phyloP scores from a whole-genome alignment of 306 rosid species.

The Malus orientalis region DNA sequence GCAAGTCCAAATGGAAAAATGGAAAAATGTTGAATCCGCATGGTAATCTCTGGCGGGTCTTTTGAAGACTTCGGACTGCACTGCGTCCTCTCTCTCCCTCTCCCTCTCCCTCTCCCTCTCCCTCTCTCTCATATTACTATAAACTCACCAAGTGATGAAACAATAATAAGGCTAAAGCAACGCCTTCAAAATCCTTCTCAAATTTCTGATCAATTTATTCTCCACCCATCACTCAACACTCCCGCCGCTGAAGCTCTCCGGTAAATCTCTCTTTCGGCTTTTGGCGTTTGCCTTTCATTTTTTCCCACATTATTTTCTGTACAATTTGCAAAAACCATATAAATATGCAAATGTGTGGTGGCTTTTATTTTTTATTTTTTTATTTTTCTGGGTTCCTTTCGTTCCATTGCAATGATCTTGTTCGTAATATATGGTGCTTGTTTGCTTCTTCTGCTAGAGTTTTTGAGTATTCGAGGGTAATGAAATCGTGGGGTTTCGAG shows the following conservation, averaged over 20 bases:
- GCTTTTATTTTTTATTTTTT: not conserved
- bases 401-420: not conserved
- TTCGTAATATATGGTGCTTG: not conserved
- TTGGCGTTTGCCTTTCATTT: not conserved
- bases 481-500: not conserved
- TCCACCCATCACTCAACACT: not conserved
- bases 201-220: not conserved
- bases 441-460: not conserved
- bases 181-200: not conserved
- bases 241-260: not conserved
- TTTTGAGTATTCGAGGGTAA: not conserved
- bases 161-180: not conserved
- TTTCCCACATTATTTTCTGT: not conserved
- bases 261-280: not conserved
- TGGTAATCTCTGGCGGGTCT: not conserved
- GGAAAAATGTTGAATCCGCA: not conserved
- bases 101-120: too few species aligned
- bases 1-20: not conserved
- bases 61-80: constrained; percentile 3
- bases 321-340: not conserved
- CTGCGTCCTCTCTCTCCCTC: too few species aligned
- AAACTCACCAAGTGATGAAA: not conserved
- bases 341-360: not conserved
- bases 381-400: not conserved
- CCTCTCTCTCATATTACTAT: not conserved